Percentiles rank a stretch among this genome's conserved stretches.
Conservation (phyloP, 306 rosid genomes). For the Erythrophleum fordii region DNA sequence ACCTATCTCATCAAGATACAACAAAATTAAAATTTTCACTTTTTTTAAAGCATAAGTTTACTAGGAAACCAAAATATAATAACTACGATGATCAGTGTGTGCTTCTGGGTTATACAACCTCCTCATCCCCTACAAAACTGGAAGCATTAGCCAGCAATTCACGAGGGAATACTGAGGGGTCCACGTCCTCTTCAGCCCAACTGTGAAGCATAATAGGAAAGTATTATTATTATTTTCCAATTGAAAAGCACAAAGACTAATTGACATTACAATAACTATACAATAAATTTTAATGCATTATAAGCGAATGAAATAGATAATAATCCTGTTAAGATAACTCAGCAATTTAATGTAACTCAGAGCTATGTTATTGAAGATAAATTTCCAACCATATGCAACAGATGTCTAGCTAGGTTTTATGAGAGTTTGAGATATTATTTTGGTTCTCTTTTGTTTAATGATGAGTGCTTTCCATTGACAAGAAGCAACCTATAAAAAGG, state of each 20-base stretch:
- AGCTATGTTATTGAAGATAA: not conserved
- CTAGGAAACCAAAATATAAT: not conserved
- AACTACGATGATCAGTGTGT: constrained; percentile 5
- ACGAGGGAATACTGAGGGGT: constrained; percentile 85
- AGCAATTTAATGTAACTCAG: not conserved
- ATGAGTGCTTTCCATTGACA: not conserved
- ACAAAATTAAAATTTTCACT: not conserved
- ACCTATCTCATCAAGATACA: not conserved
- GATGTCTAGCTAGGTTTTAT: not conserved
- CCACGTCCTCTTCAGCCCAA: constrained; percentile 92
- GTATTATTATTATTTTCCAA: not conserved
- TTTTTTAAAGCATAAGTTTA: not conserved
- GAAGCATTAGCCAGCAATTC: constrained; percentile 79
- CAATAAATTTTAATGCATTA: not conserved
- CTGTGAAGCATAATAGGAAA: constrained; percentile 48
- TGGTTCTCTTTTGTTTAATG: not conserved
- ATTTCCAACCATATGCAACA: not conserved
- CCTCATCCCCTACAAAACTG: constrained; percentile 60
- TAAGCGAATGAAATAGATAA: not conserved
- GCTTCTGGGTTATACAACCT: constrained; percentile 53
- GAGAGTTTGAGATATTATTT: not conserved
- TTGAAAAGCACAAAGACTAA: not conserved
- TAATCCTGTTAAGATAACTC: not conserved
- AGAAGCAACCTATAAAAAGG: constrained; percentile 19
- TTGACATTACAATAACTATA: not conserved